Conservation (phyloP, 2,329 filamentous ascomycete species). For the Elsinoe fawcettii region DNA sequence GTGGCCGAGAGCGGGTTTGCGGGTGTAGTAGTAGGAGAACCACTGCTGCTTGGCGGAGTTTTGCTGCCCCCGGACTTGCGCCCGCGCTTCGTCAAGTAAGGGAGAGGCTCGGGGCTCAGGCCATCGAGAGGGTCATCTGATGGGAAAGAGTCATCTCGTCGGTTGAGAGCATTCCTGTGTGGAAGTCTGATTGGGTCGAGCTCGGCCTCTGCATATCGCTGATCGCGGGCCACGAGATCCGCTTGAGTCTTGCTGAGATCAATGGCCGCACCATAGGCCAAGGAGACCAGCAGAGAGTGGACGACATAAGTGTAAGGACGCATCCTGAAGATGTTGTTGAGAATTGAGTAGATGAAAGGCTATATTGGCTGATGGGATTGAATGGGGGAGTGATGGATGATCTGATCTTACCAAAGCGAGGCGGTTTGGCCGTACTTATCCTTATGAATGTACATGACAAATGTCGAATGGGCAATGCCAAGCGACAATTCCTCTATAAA, state of each 20-base stretch:
- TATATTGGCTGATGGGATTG: background rate
- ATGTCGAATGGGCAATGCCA: background rate
- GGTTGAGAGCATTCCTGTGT: background rate
- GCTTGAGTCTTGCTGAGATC: background rate
- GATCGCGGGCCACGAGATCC: background rate
- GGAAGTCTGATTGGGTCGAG: background rate
- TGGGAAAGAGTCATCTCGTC: background rate
- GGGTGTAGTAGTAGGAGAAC: too few relatives aligned
- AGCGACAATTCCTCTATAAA: background rate
- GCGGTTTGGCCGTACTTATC: background rate
- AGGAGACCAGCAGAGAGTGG: background rate
- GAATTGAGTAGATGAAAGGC: background rate
- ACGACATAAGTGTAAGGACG: background rate
- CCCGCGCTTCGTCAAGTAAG: background rate
- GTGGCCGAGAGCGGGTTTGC: background rate
- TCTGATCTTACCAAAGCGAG: background rate
- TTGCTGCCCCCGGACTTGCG: too few relatives aligned
- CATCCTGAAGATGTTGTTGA: background rate
- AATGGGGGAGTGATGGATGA: background rate
- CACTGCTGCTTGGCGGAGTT: too few relatives aligned
- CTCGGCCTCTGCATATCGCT: background rate
- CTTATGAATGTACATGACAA: background rate
- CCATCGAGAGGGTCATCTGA: background rate
- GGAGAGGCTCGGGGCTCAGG: background rate
- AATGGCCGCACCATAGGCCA: slow-evolving; percentile 3